Base-by-base conservation (phyloP, 2,329 filamentous ascomycete genomes). In the Knoxdaviesia capensis region DNA sequence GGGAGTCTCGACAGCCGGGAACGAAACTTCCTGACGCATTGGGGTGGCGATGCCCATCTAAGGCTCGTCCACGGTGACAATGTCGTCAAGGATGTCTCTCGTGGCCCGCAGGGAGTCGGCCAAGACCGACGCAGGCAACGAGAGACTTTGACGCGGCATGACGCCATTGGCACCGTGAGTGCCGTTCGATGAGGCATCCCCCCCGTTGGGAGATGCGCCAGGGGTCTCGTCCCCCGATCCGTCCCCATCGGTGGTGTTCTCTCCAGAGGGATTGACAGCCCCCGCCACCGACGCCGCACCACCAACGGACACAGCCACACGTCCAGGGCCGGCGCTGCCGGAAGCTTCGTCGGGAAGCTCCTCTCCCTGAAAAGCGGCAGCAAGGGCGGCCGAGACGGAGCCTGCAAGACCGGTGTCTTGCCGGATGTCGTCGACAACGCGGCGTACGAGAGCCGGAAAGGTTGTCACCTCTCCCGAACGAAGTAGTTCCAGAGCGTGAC, bases 71-170 rank as follows among this genome's bases (percentile, higher is more conserved):
- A 65, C 51, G 48, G 60, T 57, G 41, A 59, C 60, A 8, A 73
- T 61, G 34, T 59, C 53, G 47, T 76, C 72, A 36, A 79, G 58
- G 47, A 66, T 67, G 49, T 77, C 72, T 44, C 67, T 62, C 31
- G 74, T 74, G 32, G 71, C 61, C 48, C 65, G 65, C n/a, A 78
- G 59, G 5, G 73, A 72, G 48, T 80, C 71, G 30, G 77, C 69
- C 9, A 79, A 57, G n/a, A 77, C 71, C 3, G 60, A 53, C 43
- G 66, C 62, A 8, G 77, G 74, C 36, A 80, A 55, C 32, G 73
- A 74, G 9, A 78, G 62, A 48, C 55, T 63, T 11, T 47, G 49
- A 43, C 11, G 47, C 44, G 3, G 48, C 43, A 32, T 34, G 52
- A 32, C 46, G 31, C 55, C 54, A 45, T 56, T 53, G 11, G 41